Percentiles rank a stretch among this genome's conserved stretches.
phyloP scores from a whole-genome alignment of 192 early-diverging fungal genomes.

The Allomyces javanicus region DNA sequence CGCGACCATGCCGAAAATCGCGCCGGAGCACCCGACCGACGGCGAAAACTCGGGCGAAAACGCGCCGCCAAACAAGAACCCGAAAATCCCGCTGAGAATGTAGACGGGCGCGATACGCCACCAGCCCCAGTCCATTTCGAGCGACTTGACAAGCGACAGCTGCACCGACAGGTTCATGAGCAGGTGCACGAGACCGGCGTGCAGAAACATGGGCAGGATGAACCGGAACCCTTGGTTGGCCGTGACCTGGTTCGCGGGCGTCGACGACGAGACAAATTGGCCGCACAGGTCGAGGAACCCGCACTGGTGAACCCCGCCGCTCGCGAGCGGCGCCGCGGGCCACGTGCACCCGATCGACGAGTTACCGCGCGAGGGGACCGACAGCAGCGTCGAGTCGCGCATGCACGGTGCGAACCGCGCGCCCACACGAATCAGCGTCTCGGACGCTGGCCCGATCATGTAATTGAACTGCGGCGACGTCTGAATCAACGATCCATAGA shows the following conservation, averaged over 20 bases:
- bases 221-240: constrained; percentile 69
- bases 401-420: constrained; percentile 70
- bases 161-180: constrained; percentile 57
- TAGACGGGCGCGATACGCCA: constrained; percentile 53
- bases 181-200: constrained; percentile 61
- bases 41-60: constrained; percentile 27
- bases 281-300: constrained; percentile 37
- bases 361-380: not conserved
- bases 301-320: constrained; percentile 13
- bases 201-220: constrained; percentile 60
- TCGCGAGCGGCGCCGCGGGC: not conserved
- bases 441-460: constrained; percentile 57
- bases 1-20: constrained; percentile 21
- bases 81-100: constrained; percentile 46
- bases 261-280: not conserved
- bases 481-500: constrained; percentile 40
- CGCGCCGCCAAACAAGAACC: constrained; percentile 61
- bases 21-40: constrained; percentile 33
- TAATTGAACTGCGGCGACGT: constrained; percentile 43
- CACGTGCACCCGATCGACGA: not conserved
- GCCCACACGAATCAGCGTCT: constrained; percentile 43
- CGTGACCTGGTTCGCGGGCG: constrained; percentile 3
- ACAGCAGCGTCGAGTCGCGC: constrained; percentile 13
- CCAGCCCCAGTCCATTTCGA: constrained; percentile 59
- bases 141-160: constrained; percentile 38